Evolutionary conservation across 23 red algal genomes (phyloP).

Genomic region (Cyanidium caldarium): DNA sequence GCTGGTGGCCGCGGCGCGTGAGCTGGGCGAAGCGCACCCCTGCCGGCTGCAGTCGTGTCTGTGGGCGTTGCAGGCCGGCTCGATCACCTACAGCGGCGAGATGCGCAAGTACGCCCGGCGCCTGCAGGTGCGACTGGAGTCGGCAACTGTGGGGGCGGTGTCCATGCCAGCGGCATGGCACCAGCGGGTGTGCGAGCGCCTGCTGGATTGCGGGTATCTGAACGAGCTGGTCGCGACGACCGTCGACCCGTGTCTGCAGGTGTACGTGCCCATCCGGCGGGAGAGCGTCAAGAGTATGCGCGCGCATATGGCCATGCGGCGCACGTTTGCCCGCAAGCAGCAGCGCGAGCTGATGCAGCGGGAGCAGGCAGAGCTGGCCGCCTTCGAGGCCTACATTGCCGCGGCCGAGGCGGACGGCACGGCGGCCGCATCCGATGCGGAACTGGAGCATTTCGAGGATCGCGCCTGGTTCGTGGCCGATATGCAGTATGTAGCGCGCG

Average conservation of each 20-base stretch:
- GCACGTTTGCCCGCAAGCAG: slow-evolving; percentile 9
- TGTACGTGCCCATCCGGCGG: slow-evolving; percentile 14
- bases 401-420: background rate
- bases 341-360: background rate
- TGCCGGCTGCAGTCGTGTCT: slow-evolving; percentile 16
- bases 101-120: background rate
- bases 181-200: background rate
- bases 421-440: background rate
- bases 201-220: background rate
- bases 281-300: slow-evolving; percentile 11
- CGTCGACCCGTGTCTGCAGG: background rate
- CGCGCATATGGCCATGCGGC: slow-evolving; percentile 16
- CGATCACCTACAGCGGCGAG: slow-evolving; percentile 11
- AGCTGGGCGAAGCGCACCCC: slow-evolving; percentile 1
- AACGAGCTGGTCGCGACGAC: background rate
- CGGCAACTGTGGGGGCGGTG: background rate
- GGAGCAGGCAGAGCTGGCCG: slow-evolving; percentile 9
- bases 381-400: slow-evolving; percentile 5
- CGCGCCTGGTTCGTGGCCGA: background rate
- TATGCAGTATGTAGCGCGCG: background rate
- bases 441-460: slow-evolving; percentile 5
- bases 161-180: too few species aligned
- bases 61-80: slow-evolving; percentile 9
- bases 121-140: background rate
- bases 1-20: background rate